phyloP scores from a whole-genome alignment of 495 filamentous ascomycete species.

The Saxophila tyrrhenica region DNA sequence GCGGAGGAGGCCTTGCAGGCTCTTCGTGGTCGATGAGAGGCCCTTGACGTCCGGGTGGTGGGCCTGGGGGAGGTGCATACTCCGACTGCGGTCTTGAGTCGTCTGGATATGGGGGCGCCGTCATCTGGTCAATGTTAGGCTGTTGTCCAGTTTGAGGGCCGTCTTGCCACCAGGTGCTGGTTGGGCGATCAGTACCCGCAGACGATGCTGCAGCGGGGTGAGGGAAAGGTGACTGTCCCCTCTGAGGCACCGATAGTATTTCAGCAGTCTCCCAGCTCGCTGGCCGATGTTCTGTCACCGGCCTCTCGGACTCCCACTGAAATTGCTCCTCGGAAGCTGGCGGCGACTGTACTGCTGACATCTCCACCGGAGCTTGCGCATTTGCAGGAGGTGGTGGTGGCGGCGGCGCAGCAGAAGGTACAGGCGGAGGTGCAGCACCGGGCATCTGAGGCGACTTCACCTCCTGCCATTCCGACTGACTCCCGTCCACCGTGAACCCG shows the following conservation, averaged over 20 bases:
- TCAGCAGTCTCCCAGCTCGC: slow-evolving; percentile 15
- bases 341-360: slow-evolving; percentile 11
- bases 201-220: neutral
- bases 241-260: slow-evolving; percentile 13
- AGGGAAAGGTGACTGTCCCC: slow-evolving; percentile 3
- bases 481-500: slow-evolving; percentile 3
- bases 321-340: neutral
- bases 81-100: neutral
- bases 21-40: slow-evolving; percentile 7
- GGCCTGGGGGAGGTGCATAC: slow-evolving; percentile 6
- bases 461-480: slow-evolving; percentile 5
- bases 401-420: slow-evolving; percentile 10
- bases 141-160: neutral
- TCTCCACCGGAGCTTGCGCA: slow-evolving; percentile 5
- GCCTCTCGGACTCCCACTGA: slow-evolving; percentile 11
- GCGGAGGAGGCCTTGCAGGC: neutral
- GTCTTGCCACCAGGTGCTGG: slow-evolving; percentile 1
- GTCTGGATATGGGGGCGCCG: neutral
- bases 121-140: neutral
- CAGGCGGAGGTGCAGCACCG: neutral
- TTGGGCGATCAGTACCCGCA: neutral
- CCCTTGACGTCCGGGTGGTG: slow-evolving; percentile 9
- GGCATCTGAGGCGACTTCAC: neutral
- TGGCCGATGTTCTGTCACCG: neutral
- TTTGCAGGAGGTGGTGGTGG: neutral